Evolutionary conservation across 2,329 filamentous ascomycete species (phyloP).

Genomic region (Calycina herbarum): DNA sequence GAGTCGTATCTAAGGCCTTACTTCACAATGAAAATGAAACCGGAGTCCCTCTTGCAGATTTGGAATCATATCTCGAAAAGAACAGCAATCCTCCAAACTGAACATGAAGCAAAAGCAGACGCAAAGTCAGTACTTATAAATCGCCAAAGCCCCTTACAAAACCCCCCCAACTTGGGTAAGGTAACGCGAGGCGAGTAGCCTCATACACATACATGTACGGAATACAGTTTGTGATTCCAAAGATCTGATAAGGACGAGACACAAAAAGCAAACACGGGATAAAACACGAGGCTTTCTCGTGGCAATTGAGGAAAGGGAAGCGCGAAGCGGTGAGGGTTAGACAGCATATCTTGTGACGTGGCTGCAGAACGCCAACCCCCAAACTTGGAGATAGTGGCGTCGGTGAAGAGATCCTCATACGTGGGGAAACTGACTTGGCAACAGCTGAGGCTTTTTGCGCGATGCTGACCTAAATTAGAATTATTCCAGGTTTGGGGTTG

Average conservation of each 20-base stretch:
- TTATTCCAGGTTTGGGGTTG: background rate
- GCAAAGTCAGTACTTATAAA: no score
- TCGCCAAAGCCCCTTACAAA: no score
- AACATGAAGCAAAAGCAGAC: no score
- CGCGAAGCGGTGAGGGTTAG: background rate
- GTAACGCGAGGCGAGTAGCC: no score
- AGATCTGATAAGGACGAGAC: background rate
- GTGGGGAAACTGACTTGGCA: background rate
- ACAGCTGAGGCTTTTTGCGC: background rate
- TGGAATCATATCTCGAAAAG: no score
- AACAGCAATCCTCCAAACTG: no score
- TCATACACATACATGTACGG: no score
- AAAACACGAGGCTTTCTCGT: constrained; percentile 1
- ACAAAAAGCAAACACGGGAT: background rate
- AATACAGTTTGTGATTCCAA: background rate
- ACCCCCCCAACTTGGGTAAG: no score
- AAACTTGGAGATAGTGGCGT: background rate
- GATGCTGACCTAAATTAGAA: background rate
- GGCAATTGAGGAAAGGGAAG: background rate
- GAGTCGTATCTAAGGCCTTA: no score
- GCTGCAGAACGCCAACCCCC: background rate
- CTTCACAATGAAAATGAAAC: no score
- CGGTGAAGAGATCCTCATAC: background rate
- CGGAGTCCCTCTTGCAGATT: no score
- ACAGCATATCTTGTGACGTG: constrained; percentile 4